Conservation (phyloP, 345 rosid species). For the Eucalyptus dawsonii region DNA sequence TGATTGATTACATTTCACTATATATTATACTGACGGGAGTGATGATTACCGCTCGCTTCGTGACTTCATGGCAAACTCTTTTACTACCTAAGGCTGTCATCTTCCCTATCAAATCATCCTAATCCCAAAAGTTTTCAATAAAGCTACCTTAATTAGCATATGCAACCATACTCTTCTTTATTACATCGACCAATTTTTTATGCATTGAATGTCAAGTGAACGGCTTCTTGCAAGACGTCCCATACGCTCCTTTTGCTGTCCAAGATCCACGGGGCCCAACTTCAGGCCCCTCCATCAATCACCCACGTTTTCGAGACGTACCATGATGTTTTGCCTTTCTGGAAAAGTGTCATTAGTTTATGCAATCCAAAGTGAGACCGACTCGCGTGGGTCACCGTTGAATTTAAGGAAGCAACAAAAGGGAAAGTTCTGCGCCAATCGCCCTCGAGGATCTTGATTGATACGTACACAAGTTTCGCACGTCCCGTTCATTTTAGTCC, state of each 20-base stretch:
- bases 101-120: not conserved
- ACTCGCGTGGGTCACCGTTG: not conserved
- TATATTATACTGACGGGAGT: rapidly evolving
- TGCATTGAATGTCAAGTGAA: not conserved
- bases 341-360: not conserved
- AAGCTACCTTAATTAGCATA: too few species aligned
- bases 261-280: not conserved
- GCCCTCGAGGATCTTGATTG: not conserved
- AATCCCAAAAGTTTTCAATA: not conserved
- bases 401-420: not conserved
- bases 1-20: rapidly evolving
- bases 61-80: not conserved
- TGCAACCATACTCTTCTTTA: rapidly evolving
- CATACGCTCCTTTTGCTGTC: not conserved
- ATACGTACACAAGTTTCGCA: not conserved
- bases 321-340: not conserved
- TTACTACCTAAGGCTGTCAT: not conserved
- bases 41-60: rapidly evolving
- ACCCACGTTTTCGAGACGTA: not conserved
- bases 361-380: not conserved
- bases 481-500: not conserved
- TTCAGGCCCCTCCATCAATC: not conserved
- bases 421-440: not conserved
- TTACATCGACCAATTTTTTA: too few species aligned
- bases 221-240: not conserved